Conservation (phyloP, 2,329 filamentous ascomycete genomes). For the Colletotrichum sp. region DNA sequence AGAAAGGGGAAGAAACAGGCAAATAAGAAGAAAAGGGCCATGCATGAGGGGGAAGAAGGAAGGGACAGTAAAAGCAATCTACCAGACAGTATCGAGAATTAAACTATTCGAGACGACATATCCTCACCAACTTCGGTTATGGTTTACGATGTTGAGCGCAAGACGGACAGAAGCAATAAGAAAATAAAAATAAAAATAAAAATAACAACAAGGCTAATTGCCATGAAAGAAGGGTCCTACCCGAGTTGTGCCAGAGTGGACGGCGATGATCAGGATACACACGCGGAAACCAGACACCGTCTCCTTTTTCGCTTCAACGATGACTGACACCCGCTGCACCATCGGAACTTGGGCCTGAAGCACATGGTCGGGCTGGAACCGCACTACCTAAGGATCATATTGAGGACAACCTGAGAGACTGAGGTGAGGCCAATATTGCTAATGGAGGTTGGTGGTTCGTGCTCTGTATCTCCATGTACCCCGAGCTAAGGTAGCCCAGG, state of each 20-base stretch:
- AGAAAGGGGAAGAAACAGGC: neutral
- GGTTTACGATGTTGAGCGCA: neutral
- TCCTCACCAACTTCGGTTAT: neutral
- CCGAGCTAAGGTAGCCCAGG: neutral
- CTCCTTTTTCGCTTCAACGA: neutral
- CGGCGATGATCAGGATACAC: neutral
- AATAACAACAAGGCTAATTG: neutral
- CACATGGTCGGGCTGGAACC: neutral
- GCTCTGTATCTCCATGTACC: neutral
- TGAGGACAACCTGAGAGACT: neutral
- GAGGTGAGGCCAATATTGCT: neutral
- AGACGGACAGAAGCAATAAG: neutral
- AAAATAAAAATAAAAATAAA: neutral
- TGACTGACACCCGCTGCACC: neutral
- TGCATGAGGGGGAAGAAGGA: neutral
- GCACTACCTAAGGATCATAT: neutral
- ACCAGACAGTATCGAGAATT: neutral
- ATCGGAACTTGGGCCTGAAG: neutral
- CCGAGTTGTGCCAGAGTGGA: neutral
- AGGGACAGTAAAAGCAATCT: neutral
- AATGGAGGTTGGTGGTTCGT: neutral
- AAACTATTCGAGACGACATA: neutral
- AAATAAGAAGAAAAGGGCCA: neutral
- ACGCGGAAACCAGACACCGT: neutral
- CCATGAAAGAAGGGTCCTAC: neutral